These are phyloP conservation scores for Xylaria bambusicola DNA, from an alignment of 495 filamentous ascomycete genomes.

Conservation along the genomic window DNA sequence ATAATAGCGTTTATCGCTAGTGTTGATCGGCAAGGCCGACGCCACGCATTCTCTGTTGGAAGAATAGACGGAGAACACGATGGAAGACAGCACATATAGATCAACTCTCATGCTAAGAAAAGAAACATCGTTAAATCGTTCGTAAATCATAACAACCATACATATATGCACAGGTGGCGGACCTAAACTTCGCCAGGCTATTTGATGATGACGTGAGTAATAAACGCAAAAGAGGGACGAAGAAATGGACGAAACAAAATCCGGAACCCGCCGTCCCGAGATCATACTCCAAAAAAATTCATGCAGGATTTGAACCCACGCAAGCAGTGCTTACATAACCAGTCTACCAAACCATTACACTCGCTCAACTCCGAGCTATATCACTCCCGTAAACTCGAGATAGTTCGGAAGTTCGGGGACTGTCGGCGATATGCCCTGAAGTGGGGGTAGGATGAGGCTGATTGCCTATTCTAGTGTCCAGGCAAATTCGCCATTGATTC, in stretches of 20 bases:
- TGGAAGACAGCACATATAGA: background rate
- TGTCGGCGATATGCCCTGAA: background rate
- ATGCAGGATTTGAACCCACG: conserved; percentile 17
- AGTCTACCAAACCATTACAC: background rate
- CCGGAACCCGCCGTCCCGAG: background rate
- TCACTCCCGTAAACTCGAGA: background rate
- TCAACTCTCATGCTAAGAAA: background rate
- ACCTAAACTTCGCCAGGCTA: background rate
- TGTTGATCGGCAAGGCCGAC: conserved; percentile 16
- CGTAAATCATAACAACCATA: conserved; percentile 11
- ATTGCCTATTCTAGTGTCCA: background rate
- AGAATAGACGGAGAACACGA: background rate
- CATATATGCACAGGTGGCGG: background rate
- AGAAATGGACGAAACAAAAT: background rate
- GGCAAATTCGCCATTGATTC: background rate
- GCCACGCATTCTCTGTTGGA: conserved; percentile 3
- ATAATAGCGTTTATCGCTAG: background rate
- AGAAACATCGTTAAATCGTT: conserved; percentile 10
- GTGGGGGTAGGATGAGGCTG: conserved; percentile 8
- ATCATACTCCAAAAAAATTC: no score
- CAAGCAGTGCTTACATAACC: conserved; percentile 10
- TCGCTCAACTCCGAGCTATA: background rate
- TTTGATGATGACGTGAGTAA: background rate
- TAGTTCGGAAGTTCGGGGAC: background rate
- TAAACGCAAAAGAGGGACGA: background rate